Percentiles rank a stretch among this genome's conserved stretches.
These are phyloP conservation scores for Glycyrrhiza uralensis DNA, from an alignment of 306 rosid species.

Conservation along the genomic window DNA sequence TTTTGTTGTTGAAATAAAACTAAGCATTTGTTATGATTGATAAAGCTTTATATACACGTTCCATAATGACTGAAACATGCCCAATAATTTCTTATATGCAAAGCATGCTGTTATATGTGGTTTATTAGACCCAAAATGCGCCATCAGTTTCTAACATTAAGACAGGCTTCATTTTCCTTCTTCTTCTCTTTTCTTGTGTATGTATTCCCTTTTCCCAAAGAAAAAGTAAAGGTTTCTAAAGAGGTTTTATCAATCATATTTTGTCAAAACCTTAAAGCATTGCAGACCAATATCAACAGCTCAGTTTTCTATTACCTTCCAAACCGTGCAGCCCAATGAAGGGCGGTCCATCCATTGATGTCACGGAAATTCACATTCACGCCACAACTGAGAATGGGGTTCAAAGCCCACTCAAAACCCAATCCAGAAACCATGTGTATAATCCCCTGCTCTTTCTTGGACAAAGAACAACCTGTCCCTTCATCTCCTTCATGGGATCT, in stretches of 20 bases:
- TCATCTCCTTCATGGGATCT: constrained; percentile 39
- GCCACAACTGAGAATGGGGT: constrained; percentile 67
- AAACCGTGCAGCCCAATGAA: constrained; percentile 94
- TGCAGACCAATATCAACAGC: constrained; percentile 10
- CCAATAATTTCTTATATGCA: background rate
- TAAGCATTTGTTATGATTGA: constrained; percentile 8
- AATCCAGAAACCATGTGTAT: constrained; percentile 89
- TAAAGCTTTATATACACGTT: background rate
- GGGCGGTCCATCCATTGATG: constrained; percentile 90
- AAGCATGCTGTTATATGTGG: constrained; percentile 1
- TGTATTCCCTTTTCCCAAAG: background rate
- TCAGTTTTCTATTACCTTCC: constrained; percentile 67
- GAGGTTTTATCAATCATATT: background rate
- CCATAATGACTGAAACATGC: background rate
- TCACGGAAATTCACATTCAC: constrained; percentile 90
- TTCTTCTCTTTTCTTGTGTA: background rate
- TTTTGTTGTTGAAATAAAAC: background rate
- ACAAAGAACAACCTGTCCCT: constrained; percentile 57
- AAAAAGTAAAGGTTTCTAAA: background rate
- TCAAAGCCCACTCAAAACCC: constrained; percentile 93
- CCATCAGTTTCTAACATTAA: constrained; percentile 12
- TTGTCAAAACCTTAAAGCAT: constrained; percentile 14
- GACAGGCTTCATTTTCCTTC: background rate
- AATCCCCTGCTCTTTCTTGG: constrained; percentile 91
- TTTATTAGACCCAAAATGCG: background rate